Evolutionary conservation across 1,284 basidiomycete species (phyloP), one percentile per base, ranked within the genome.

Genomic region (Phaffia rhodozyma): DNA sequence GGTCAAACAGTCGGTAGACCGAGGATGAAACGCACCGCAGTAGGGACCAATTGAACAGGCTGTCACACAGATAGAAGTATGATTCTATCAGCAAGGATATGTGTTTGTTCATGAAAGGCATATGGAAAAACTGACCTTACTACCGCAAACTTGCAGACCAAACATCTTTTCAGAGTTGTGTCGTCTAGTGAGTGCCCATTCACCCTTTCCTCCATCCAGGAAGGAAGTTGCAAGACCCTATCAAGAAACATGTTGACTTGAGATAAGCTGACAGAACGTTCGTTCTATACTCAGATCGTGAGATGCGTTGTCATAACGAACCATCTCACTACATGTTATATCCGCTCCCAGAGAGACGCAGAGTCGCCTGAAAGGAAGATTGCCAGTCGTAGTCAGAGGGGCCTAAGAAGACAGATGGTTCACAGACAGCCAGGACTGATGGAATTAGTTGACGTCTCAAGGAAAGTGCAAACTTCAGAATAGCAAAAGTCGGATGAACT

Each of bases 311-410:
- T 11, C 38, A 2, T 7, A 43, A 43, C 38, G 13, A 11, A 43
- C 38, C 81, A 82, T 97, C 77, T 97, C 94, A 47, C 91, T 91
- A 68, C 90, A 92, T 18, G 91, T 96, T 70, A 98, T 97, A 69
- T 96, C 91, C 1, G 87, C 90, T 7, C 94, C 94, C 66, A 89
- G 86, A 48, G 82, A 79, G 5, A 87, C 83, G 69, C 91, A 97
- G 23, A 98, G 76, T 27, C 92, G 83, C 21, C 94, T 85, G 80
- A 97, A 98, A 0, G 94, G 94, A 43, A 66, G 60, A 48, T 66
- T 66, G 7, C 62, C 62, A 5, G 60, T 62, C 18, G 64, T 66
- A 2, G 64, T 66, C n/a, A 66, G 34, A 20, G 64, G 64, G 2
- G 64, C 64, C 89, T 91, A 38, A 5, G 29, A 23, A 16, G 2